Conservation (phyloP, 257 asterid genomes). For the Rehmannia glutinosa region DNA sequence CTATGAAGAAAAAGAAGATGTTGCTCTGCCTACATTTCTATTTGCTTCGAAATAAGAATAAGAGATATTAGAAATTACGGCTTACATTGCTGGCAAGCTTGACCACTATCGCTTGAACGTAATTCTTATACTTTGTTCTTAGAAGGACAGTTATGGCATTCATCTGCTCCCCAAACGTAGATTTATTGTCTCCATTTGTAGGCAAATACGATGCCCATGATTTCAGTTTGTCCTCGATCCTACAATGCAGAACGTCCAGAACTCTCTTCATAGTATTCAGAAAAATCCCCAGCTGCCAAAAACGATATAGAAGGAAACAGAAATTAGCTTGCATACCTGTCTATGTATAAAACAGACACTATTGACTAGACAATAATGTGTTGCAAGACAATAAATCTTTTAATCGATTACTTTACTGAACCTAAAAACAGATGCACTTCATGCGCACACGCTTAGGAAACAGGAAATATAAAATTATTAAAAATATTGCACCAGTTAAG, state of each 20-base stretch:
- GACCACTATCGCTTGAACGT: conserved; percentile 83
- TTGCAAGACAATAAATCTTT: neutral
- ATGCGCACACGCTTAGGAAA: no score
- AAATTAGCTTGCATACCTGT: no score
- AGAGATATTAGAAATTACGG: neutral
- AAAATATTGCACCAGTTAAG: neutral
- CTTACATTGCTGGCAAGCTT: conserved; percentile 86
- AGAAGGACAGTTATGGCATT: conserved; percentile 73
- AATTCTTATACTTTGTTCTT: conserved; percentile 87
- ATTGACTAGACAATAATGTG: no score
- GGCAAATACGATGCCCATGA: conserved; percentile 89
- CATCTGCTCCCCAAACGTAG: conserved; percentile 81
- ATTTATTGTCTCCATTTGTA: conserved; percentile 55
- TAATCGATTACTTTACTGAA: neutral
- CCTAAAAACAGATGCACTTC: neutral
- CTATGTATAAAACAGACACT: no score
- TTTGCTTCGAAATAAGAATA: no score
- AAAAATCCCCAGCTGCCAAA: conserved; percentile 81
- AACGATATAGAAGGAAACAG: conserved; percentile 5
- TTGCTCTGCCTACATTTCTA: no score
- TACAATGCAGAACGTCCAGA: conserved; percentile 75
- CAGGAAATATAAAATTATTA: neutral
- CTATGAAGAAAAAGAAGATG: no score
- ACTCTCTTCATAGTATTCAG: conserved; percentile 86
- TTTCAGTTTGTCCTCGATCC: conserved; percentile 75